These are phyloP conservation scores for Cladophialophora immunda DNA, from an alignment of 2,329 filamentous ascomycete species.

Conservation along the genomic window DNA sequence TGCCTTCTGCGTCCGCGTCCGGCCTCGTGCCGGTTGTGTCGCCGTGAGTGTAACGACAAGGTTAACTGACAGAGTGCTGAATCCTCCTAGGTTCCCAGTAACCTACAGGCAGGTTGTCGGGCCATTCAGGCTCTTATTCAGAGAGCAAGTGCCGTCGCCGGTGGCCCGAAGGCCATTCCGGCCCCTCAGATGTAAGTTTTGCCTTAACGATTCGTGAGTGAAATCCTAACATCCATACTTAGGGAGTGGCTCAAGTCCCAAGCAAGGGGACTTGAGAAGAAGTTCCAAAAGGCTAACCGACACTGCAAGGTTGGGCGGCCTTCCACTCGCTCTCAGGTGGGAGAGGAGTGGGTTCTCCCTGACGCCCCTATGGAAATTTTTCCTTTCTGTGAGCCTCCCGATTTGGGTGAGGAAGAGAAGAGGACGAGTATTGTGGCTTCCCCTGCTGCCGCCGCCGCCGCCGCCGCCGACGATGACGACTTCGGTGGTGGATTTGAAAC, in stretches of 20 bases:
- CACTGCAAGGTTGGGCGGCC: neutral
- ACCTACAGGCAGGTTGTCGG: constrained; percentile 7
- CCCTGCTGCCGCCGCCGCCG: too few species aligned
- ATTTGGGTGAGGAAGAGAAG: too few species aligned
- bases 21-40: neutral
- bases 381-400: too few species aligned
- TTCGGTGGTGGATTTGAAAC: too few species aligned
- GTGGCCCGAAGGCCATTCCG: neutral
- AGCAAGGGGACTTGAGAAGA: neutral
- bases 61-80: neutral
- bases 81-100: neutral
- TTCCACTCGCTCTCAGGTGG: neutral
- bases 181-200: neutral
- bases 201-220: too few species aligned
- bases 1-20: too few species aligned
- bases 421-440: too few species aligned
- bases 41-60: neutral
- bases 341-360: neutral
- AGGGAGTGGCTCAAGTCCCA: constrained; percentile 8
- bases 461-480: too few species aligned
- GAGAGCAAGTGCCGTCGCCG: neutral
- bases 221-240: too few species aligned
- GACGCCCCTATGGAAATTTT: too few species aligned
- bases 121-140: neutral
- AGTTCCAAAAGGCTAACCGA: constrained; percentile 5